Evolutionary conservation across 495 filamentous ascomycete species (phyloP), one percentile per base, ranked within the genome.

Genomic region (Astrothelium subdiscretum): DNA sequence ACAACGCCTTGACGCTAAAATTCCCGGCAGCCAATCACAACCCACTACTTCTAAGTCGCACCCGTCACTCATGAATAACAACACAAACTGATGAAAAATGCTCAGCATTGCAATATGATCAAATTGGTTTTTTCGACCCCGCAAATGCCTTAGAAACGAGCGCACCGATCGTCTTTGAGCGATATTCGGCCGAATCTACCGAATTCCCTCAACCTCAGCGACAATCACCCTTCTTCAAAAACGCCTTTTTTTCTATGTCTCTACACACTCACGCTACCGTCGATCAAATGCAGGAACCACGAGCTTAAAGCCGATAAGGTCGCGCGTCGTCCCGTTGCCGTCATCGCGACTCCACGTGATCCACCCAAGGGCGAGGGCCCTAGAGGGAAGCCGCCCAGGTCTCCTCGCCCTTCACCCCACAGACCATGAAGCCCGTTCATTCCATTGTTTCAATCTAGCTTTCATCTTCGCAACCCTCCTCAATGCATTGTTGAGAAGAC

Each of bases 301-400:
- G 29, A 54, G 22, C 48, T 54, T 54, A 54, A 54, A 11, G n/a
- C 48, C 48, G 48, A 54, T 54, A 54, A 54, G 48, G 48, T 54
- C 48, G 48, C 48, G 48, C 48, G 48, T 54, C 48, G 24, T 54
- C 48, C 48, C 48, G 22, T 54, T 20, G 48, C 48, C 48, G 24
- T 54, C 48, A 29, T 54, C 48, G 48, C 48, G 48, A 20, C 26
- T 29, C 48, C 48, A 54, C 48, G 48, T 54, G 48, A 54, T 29
- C 24, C 24, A 11, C 6, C 42, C 48, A 27, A 20, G 24, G 24
- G 12, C 6, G 48, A 54, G 48, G 48, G 48, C 29, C 48, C 24
- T 38, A 15, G 20, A 54, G 15, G 48, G 48, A 29, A 29, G 24
- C 12, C 3, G 15, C 48, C 48, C 12, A n/a, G n/a, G 12, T 11